Conservation (phyloP, 2,329 filamentous ascomycete genomes). For the Aspergillus phoenicis region DNA sequence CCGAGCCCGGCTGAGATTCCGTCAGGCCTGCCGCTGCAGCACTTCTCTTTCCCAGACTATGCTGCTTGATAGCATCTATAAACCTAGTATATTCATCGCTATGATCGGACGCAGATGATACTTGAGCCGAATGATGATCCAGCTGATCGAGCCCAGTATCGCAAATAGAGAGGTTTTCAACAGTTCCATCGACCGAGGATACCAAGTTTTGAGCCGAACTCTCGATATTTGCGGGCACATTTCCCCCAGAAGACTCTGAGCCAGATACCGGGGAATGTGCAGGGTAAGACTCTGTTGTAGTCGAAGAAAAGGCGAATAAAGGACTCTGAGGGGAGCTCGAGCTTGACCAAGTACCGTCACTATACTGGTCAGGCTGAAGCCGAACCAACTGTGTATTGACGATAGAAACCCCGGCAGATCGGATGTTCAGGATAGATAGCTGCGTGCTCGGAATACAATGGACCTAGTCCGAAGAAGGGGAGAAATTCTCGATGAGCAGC, state of each 20-base stretch:
- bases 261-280: no score
- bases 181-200: not conserved
- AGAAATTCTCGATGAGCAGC: not conserved
- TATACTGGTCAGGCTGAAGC: slow-evolving; percentile 9
- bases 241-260: no score
- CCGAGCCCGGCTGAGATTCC: slow-evolving; percentile 27
- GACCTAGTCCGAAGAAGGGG: slow-evolving; percentile 22
- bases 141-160: not conserved
- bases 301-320: slow-evolving; percentile 22
- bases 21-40: slow-evolving; percentile 31
- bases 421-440: slow-evolving; percentile 27
- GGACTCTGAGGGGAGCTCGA: slow-evolving; percentile 19
- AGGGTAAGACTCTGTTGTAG: no score
- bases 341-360: slow-evolving; percentile 8
- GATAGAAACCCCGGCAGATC: slow-evolving; percentile 15
- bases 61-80: not conserved
- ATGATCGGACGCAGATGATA: not conserved
- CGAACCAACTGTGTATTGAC: slow-evolving; percentile 16
- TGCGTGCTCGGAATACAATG: slow-evolving; percentile 25
- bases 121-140: not conserved
- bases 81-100: not conserved
- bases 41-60: slow-evolving; percentile 27
- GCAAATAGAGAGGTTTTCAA: not conserved
- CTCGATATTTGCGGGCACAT: not conserved
- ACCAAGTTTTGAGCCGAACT: not conserved